Base-by-base conservation (phyloP, 306 rosid genomes). In the Vigna angularis region DNA sequence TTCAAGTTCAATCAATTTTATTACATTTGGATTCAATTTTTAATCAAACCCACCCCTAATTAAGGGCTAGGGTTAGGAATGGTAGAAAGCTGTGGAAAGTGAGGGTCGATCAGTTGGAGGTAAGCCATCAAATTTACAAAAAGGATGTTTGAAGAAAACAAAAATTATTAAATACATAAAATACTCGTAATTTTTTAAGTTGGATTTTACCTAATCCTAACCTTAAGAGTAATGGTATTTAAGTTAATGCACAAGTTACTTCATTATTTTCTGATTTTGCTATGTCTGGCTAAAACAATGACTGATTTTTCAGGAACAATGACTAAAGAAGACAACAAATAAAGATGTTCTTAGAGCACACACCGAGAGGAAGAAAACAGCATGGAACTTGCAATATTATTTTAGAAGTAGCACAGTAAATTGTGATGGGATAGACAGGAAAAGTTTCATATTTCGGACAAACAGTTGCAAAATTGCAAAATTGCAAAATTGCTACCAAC, bases 401-500 rank as follows among this genome's bases (percentile, higher is more conserved):
- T 72, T 44, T 13, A 72, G 10, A 45, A 72, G 79, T 65, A 77
- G 68, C 76, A 72, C 24, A 79, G 38, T 45, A 72, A 30, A 77
- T 10, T 45, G 15, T 72, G 52, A 13, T 82, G 73, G 4, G 38
- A 18, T 24, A 81, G 48, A 71, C 18, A 49, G 24, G 57, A 48
- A 72, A 48, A 72, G 79, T 64, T 70, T 64, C 24, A 57, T 47
- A 76, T 82, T 77, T 82, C 24, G 48, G 56, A 66, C 26, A 44
- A 52, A 47, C 56, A 82, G 28, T 65, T 77, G 66, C 73, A 70
- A 26, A 26, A 26, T 20, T 20, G 18, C 18, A 18, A 62, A 15
- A 44, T 24, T 65, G 58, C 24, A 48, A 48, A 67, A 67, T 22
- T 67, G 68, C 92, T 95, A 92, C 98, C 97, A 93, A 81, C 99